Conservation (phyloP, 1,284 basidiomycete species). For the Cystobasidiaceae sp. region DNA sequence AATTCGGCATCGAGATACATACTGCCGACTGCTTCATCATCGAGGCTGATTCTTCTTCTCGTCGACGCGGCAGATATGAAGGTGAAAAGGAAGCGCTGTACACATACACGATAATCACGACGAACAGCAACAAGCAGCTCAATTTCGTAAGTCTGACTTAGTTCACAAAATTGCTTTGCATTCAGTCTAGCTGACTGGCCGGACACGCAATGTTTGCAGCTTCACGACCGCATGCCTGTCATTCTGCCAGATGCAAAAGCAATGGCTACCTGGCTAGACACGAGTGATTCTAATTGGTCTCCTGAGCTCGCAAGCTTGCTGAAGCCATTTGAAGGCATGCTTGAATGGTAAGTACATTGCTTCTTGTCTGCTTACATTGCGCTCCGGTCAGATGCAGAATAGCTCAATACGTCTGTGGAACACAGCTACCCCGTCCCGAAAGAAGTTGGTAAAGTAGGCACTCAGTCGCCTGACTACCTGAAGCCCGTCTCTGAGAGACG, state of each 20-base stretch:
- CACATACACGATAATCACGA: conserved; percentile 87
- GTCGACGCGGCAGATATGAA: conserved; percentile 42
- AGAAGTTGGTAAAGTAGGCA: conserved; percentile 86
- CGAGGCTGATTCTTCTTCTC: conserved; percentile 35
- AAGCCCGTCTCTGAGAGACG: conserved; percentile 66
- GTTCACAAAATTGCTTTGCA: too few relatives aligned
- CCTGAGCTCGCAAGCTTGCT: conserved; percentile 60
- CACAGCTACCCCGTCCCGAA: conserved; percentile 78
- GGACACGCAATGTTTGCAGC: conserved; percentile 35
- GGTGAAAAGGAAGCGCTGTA: conserved; percentile 60
- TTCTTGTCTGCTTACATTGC: neutral
- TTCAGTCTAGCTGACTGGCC: neutral
- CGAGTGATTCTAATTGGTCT: conserved; percentile 59
- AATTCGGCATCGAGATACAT: neutral
- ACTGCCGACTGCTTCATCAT: conserved; percentile 34
- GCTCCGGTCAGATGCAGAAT: too few relatives aligned
- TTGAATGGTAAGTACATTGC: conserved; percentile 60
- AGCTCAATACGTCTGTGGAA: too few relatives aligned
- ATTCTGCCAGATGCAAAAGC: conserved; percentile 64
- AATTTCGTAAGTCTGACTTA: conserved; percentile 44
- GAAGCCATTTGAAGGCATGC: conserved; percentile 59
- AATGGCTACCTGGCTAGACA: conserved; percentile 72
- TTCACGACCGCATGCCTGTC: conserved; percentile 90
- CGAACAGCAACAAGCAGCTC: conserved; percentile 49
- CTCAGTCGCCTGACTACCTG: conserved; percentile 73